Conservation (phyloP, 257 asterid genomes). For the Solanum chiquidenum region DNA sequence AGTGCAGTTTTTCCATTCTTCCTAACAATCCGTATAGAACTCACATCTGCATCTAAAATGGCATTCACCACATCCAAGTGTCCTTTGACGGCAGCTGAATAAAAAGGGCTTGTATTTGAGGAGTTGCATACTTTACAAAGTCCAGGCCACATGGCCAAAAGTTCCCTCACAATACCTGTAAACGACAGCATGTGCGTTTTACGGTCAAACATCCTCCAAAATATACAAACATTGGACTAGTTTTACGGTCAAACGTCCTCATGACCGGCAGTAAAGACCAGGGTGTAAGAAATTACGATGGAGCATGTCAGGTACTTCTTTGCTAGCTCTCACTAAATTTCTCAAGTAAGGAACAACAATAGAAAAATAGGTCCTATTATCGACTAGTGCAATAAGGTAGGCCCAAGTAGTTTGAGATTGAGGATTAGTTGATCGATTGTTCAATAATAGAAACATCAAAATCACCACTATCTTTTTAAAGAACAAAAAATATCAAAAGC, state of each 20-base stretch:
- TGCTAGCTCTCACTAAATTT: not conserved
- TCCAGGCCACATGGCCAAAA: constrained; percentile 78
- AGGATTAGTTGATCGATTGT: not conserved
- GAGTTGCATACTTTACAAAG: constrained; percentile 85
- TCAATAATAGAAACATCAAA: not conserved
- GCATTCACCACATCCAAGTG: constrained; percentile 73
- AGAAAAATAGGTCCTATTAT: not conserved
- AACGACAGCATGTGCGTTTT: not conserved
- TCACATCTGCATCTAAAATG: constrained; percentile 69
- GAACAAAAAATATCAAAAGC: not conserved
- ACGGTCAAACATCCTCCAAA: not conserved
- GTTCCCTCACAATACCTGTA: constrained; percentile 59
- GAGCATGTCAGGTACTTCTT: not conserved
- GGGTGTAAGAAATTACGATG: not conserved
- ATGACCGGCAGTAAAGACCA: not conserved
- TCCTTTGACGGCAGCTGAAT: constrained; percentile 74
- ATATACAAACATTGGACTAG: not conserved
- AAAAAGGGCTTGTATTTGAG: constrained; percentile 88
- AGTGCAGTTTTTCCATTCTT: constrained; percentile 89
- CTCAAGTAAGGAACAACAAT: not conserved
- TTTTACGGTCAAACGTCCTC: too few relatives aligned
- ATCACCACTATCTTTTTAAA: not conserved
- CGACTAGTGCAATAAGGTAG: not conserved
- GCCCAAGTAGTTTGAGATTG: not conserved
- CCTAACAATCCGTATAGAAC: constrained; percentile 59